phyloP scores from a whole-genome alignment of 805 yeast species.

The Barnettozyma sp. region DNA sequence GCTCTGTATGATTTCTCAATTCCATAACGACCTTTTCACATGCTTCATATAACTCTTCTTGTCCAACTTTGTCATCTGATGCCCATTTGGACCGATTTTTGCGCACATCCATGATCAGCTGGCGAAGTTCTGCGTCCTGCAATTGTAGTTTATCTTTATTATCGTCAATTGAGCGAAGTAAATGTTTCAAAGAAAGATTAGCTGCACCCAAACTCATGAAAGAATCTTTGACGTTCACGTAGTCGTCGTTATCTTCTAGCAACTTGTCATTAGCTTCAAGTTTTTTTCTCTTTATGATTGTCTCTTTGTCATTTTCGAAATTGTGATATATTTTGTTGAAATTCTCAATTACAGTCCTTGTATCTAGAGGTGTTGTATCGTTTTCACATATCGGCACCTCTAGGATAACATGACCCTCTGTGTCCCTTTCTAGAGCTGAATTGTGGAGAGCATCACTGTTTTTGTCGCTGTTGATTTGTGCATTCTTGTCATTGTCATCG shows the following conservation, averaged over 20 bases:
- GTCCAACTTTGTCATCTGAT: slow-evolving; percentile 90
- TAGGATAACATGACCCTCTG: slow-evolving; percentile 24
- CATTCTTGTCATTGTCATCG: too few species aligned
- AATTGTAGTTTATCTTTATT: slow-evolving; percentile 69
- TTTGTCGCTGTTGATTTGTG: too few species aligned
- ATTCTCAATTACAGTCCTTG: slow-evolving; percentile 41
- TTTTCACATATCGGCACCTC: slow-evolving; percentile 30
- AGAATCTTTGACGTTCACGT: slow-evolving; percentile 19
- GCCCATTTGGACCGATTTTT: slow-evolving; percentile 98
- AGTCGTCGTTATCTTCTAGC: slow-evolving; percentile 28
- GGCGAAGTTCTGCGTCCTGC: slow-evolving; percentile 77
- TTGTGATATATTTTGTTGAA: slow-evolving; percentile 70
- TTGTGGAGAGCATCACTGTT: not conserved
- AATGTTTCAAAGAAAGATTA: slow-evolving; percentile 69
- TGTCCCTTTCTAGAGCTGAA: slow-evolving; percentile 12
- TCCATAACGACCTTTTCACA: slow-evolving; percentile 93
- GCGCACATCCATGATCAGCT: slow-evolving; percentile 83
- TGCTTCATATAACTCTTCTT: slow-evolving; percentile 95
- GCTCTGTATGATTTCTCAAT: slow-evolving; percentile 87
- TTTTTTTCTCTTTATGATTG: slow-evolving; percentile 65
- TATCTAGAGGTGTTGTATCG: slow-evolving; percentile 27
- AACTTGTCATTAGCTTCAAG: slow-evolving; percentile 76
- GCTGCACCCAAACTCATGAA: slow-evolving; percentile 61
- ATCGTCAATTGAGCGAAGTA: slow-evolving; percentile 69
- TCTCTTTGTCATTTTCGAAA: slow-evolving; percentile 70